Percentiles rank a stretch among this genome's conserved stretches.
Evolutionary conservation across 1,284 basidiomycete genomes (phyloP).

Genomic region (Pseudozyma thailandica): DNA sequence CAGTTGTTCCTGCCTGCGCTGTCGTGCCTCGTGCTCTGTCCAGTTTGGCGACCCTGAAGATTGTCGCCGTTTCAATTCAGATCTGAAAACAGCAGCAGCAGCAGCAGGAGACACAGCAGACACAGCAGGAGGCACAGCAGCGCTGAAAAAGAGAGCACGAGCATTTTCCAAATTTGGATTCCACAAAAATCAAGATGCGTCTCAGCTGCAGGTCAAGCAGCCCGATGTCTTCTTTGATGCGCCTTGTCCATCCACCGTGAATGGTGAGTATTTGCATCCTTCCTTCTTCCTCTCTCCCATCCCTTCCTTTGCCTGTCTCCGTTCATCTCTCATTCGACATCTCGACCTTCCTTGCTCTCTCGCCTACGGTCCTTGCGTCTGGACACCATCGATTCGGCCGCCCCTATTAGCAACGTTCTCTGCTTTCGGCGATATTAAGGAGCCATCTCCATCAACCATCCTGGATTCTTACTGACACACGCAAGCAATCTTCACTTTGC

Average conservation of each 20-base stretch:
- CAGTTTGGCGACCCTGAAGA: not conserved
- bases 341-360: too few species aligned
- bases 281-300: not conserved
- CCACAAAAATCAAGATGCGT: conserved; percentile 8
- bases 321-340: not conserved
- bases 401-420: too few species aligned
- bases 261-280: not conserved
- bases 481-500: too few species aligned
- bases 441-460: too few species aligned
- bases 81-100: not conserved
- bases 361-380: too few species aligned
- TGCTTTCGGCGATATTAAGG: too few species aligned
- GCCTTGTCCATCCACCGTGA: conserved; percentile 13
- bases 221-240: conserved; percentile 13
- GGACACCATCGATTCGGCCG: too few species aligned
- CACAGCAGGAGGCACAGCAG: not conserved
- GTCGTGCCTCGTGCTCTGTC: too few species aligned
- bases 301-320: not conserved
- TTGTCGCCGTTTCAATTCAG: conserved; percentile 3
- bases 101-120: too few species aligned
- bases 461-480: too few species aligned
- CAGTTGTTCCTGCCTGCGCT: too few species aligned
- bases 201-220: conserved; percentile 6
- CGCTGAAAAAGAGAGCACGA: not conserved
- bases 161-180: conserved; percentile 8